phyloP scores from a whole-genome alignment of 164 flowering plant species.

The Annona cherimola region DNA sequence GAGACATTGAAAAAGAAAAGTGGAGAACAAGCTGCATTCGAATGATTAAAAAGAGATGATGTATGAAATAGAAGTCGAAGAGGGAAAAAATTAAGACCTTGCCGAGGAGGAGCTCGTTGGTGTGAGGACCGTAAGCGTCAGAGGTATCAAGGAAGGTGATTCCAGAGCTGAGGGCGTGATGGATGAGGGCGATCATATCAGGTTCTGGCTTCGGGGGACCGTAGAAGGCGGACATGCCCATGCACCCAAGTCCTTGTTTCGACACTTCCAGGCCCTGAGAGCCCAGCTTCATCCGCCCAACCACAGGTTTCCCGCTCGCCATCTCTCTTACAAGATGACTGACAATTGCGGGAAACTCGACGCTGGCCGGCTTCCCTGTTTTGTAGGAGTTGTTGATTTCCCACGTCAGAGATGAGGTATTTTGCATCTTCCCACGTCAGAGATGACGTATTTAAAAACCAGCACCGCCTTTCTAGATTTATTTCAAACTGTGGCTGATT shows the following conservation, averaged over 20 bases:
- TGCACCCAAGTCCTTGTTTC: slow-evolving; percentile 27
- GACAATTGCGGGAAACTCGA: no score
- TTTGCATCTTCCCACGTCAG: no score
- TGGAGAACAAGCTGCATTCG: no score
- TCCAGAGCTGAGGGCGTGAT: slow-evolving; percentile 29
- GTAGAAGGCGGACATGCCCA: slow-evolving; percentile 35
- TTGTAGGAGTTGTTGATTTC: no score
- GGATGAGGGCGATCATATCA: slow-evolving; percentile 31
- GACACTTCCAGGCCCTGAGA: slow-evolving; percentile 30
- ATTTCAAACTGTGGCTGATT: no score
- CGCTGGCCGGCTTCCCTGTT: no score
- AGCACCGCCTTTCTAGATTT: no score
- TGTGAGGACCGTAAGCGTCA: slow-evolving; percentile 32
- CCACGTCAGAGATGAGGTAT: no score
- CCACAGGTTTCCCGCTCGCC: background rate
- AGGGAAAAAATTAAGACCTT: slow-evolving; percentile 3
- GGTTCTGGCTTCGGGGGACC: slow-evolving; percentile 29
- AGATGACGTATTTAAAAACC: no score
- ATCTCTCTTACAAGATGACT: background rate
- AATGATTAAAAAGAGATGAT: no score
- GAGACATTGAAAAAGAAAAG: no score
- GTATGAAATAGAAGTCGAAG: background rate
- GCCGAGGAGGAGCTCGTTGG: slow-evolving; percentile 35
- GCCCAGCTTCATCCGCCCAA: slow-evolving; percentile 30
- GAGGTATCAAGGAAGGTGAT: slow-evolving; percentile 41